Evolutionary conservation across 2,329 filamentous ascomycete species (phyloP), one percentile per base, ranked within the genome.

Genomic region (Fusarium nelsonii): DNA sequence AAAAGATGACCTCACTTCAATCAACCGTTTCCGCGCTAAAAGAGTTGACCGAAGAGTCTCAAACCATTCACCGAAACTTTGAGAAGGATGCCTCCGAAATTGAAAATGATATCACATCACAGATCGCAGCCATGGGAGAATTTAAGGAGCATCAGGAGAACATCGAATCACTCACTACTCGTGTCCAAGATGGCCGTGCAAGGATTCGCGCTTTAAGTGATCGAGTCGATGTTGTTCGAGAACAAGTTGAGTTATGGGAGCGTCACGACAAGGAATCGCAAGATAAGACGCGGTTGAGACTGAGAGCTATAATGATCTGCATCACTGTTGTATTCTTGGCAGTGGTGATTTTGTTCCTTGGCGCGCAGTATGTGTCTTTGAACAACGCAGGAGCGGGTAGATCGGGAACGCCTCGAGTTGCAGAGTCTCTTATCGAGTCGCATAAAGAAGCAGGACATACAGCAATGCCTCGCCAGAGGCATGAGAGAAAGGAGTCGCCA

Each of bases 161-260:
- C 33, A 90, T 95, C 62, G 80, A 86, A 58, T 80, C 81, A 16
- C 81, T 94, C 26, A 87, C 91, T 74, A 80, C 79, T 30, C 85
- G 91, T 37, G 87, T 95, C 32, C 80, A 85, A 54, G 78, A 79
- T 4, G 89, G 89, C 11, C 87, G 89, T 45, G 80, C 86, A 48
- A 87, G 85, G 70, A 88, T 91, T 36, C 82, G 85, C 51, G 78
- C 80, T 16, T 81, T 94, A 37, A 88, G 88, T 61, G 83, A 82
- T 43, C 84, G 92, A 49, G 87, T 95, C 4, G 88, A 90, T 52
- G 79, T 83, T 15, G 90, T 92, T 14, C 84, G 88, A 50, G 80
- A 84, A 57, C 84, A 87, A 9, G 87, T 94, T 15, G 90, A 92
- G 75, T 81, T 82, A 30, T 92, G 91, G 85, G 90, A 92, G 76